A percentile compares a stretch with the other conserved stretches of the same genome.
Conservation (phyloP, 1,284 basidiomycete species). For the Ceratobasidium sp. region DNA sequence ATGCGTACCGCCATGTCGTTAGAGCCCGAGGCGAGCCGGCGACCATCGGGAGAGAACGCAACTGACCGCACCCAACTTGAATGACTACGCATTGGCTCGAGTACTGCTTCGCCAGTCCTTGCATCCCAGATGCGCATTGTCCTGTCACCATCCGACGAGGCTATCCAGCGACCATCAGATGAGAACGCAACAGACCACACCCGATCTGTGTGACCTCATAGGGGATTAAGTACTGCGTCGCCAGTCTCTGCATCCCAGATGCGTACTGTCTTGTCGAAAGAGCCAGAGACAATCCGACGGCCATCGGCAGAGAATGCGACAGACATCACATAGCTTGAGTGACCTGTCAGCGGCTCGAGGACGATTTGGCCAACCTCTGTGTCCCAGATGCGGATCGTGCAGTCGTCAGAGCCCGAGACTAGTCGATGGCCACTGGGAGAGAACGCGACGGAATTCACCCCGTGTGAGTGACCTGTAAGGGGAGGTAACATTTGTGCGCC, state of each 20-base stretch:
- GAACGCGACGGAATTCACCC: slow-evolving; percentile 57
- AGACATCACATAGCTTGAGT: too few species aligned
- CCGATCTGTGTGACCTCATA: slow-evolving; percentile 72
- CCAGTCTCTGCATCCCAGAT: slow-evolving; percentile 76
- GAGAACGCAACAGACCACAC: slow-evolving; percentile 76
- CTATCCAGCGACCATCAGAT: slow-evolving; percentile 81
- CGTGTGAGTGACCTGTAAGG: slow-evolving; percentile 18
- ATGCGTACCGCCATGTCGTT: too few species aligned
- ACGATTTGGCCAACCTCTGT: not conserved
- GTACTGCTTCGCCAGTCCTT: too few species aligned
- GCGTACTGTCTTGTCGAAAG: slow-evolving; percentile 88
- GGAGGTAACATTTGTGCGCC: not conserved
- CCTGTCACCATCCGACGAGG: slow-evolving; percentile 88
- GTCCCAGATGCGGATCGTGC: slow-evolving; percentile 44
- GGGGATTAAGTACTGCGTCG: slow-evolving; percentile 65
- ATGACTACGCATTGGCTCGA: not conserved
- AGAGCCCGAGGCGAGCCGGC: too few species aligned
- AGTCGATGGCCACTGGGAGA: slow-evolving; percentile 56
- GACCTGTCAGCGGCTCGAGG: not conserved
- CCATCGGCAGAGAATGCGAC: too few species aligned
- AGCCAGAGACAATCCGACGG: slow-evolving; percentile 83
- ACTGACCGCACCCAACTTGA: not conserved
- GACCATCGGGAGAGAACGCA: not conserved
- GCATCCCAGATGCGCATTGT: slow-evolving; percentile 88
- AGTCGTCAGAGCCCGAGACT: not conserved